Evolutionary conservation across 1,284 basidiomycete genomes (phyloP).

Genomic region (Boletellus deceptivus): DNA sequence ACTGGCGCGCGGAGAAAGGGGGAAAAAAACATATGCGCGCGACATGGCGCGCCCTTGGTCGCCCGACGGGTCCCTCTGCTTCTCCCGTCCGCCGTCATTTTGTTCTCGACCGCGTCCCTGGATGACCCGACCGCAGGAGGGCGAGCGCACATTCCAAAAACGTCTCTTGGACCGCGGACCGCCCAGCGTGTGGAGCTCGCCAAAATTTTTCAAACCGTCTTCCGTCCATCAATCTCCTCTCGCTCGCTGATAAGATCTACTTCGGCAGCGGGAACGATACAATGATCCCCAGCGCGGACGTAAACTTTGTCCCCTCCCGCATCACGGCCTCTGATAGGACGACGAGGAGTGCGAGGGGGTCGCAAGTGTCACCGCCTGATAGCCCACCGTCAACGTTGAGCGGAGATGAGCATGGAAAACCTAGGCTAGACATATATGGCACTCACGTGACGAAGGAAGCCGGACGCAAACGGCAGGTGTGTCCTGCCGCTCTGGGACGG

Average conservation of each 20-base stretch:
- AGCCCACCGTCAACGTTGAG: slow-evolving; percentile 9
- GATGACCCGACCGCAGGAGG: no score
- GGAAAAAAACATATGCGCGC: no score
- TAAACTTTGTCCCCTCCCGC: slow-evolving; percentile 19
- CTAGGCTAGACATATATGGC: slow-evolving; percentile 2
- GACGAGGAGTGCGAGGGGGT: slow-evolving; percentile 11
- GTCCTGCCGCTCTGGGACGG: slow-evolving; percentile 15
- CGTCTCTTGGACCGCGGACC: slow-evolving; percentile 3
- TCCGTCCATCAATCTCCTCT: slow-evolving; percentile 13
- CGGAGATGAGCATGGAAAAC: slow-evolving; percentile 30
- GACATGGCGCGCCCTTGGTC: no score
- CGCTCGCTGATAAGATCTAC: slow-evolving; percentile 25
- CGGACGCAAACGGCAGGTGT: slow-evolving; percentile 18
- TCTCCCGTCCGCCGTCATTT: no score
- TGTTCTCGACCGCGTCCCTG: no score
- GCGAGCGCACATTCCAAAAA: no score
- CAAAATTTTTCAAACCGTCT: slow-evolving; percentile 5
- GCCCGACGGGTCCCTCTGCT: no score
- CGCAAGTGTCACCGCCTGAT: no score
- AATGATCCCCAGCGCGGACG: slow-evolving; percentile 15
- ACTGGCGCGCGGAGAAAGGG: no score
- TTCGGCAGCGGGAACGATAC: slow-evolving; percentile 22
- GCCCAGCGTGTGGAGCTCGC: slow-evolving; percentile 9
- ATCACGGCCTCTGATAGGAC: background rate
- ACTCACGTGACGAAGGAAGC: slow-evolving; percentile 31